Conservation (phyloP, 495 filamentous ascomycete genomes). For the Penicillium ochrochloron region DNA sequence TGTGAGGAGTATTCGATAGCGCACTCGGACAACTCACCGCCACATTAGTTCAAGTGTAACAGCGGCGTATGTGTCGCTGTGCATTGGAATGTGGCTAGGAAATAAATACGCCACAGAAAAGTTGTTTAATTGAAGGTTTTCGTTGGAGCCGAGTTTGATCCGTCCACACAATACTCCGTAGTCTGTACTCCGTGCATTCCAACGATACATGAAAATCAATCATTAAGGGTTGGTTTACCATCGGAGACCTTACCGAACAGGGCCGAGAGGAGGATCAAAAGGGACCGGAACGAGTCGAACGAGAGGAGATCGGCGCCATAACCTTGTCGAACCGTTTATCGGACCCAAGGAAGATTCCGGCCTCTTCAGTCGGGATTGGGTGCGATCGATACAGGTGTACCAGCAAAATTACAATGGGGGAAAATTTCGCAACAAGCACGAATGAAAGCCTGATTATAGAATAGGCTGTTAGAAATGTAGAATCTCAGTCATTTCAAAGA, state of each 20-base stretch:
- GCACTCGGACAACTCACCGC: slow-evolving; percentile 4
- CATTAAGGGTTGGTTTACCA: neutral
- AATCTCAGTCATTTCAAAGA: neutral
- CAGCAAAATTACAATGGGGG: neutral
- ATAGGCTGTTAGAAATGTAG: neutral
- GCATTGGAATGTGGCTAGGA: slow-evolving; percentile 15
- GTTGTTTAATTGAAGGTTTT: neutral
- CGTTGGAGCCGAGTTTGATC: neutral
- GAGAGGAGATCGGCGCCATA: slow-evolving; percentile 17
- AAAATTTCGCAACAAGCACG: slow-evolving; percentile 14
- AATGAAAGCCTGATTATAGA: neutral
- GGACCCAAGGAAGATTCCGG: slow-evolving; percentile 14
- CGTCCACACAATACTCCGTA: neutral
- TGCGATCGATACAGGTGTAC: slow-evolving; percentile 5
- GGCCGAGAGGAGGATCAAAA: slow-evolving; percentile 5
- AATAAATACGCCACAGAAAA: slow-evolving; percentile 1
- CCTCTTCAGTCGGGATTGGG: slow-evolving; percentile 4
- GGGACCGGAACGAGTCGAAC: slow-evolving; percentile 12
- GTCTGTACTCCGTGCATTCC: too few relatives aligned
- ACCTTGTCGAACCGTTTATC: slow-evolving; percentile 25
- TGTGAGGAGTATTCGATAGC: neutral
- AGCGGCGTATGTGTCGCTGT: neutral
- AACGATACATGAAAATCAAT: too few relatives aligned
- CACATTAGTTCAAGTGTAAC: neutral
- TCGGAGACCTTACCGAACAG: slow-evolving; percentile 13